Evolutionary conservation across 352 stramenopile species (phyloP), one percentile per base, ranked within the genome.

Genomic region (Globisporangium echinulatum): DNA sequence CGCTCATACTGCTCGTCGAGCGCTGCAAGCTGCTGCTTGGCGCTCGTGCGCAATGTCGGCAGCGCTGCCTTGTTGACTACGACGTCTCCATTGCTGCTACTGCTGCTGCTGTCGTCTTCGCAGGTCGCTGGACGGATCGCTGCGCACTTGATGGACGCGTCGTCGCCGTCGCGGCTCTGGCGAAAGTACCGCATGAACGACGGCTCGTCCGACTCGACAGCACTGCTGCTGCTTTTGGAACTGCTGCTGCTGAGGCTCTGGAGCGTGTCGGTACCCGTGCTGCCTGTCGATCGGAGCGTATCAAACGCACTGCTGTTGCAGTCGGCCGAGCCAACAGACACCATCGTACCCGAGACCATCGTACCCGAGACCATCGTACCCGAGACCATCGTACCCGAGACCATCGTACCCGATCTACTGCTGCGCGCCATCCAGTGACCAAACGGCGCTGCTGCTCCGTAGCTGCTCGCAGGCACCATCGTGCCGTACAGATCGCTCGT

Each of bases 151-250:
- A 14, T 14, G 13, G 25, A 50, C 55, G 66, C 52, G 47, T 61
- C 3, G 54, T 62, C 36, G 36, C 63, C 58, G 39, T 70, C 19
- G 13, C 51, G 49, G 43, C 61, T 62, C 15, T 61, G 61, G 37
- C 80, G 72, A 63, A 92, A 90, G 66, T 90, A 92, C 54, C 88
- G 90, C 79, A 92, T 92, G 66, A 92, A 92, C 17, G 83, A 88
- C 38, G 83, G 81, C 64, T 92, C 74, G 10, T 56, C 56, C 40
- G 33, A 19, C 49, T 56, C 56, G 2, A 44, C 33, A 17, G 13
- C 37, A 15, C 33, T 39, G 17, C 33, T 13, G 7, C 54, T 36
- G 3, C 51, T 67, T 48, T 62, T 43, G 4, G 19, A 19, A 1
- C n/a, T 50, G 5, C 70, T 61, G 17, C 63, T 56, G 65, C 46